phyloP scores from a whole-genome alignment of 768 basidiomycete species.

The Roridomyces roridus region DNA sequence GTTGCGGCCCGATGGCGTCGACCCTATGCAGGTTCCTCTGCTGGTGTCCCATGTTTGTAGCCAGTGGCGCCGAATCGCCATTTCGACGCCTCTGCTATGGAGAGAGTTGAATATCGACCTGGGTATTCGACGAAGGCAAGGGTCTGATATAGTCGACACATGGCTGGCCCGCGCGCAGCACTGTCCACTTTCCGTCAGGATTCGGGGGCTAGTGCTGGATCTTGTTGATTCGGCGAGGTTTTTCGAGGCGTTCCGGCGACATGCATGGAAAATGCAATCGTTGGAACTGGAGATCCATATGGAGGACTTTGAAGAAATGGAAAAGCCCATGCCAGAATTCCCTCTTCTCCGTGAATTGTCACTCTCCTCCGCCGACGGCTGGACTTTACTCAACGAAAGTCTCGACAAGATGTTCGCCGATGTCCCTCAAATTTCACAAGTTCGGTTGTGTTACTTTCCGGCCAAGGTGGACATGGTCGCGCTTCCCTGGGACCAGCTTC shows the following conservation, averaged over 20 bases:
- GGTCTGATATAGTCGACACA: background rate
- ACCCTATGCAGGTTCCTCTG: background rate
- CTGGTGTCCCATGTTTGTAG: conserved; percentile 2
- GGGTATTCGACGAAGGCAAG: too few species aligned
- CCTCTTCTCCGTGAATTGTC: background rate
- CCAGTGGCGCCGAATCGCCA: conserved; percentile 7
- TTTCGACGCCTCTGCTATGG: conserved; percentile 11
- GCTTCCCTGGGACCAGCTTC: conserved; percentile 10
- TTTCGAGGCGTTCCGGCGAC: background rate
- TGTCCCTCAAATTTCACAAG: background rate
- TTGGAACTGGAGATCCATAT: background rate
- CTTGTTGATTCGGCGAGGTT: background rate
- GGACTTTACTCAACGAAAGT: too few species aligned
- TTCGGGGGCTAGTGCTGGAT: background rate
- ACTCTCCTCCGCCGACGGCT: background rate
- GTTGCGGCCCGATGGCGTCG: background rate
- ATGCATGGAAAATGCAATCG: background rate
- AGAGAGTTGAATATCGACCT: background rate
- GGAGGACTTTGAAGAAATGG: background rate
- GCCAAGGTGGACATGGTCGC: background rate
- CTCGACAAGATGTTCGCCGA: background rate
- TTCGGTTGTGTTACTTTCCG: background rate
- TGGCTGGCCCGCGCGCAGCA: conserved; percentile 2
- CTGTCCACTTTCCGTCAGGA: background rate
- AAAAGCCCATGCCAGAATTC: background rate